Evolutionary conservation across 2,329 filamentous ascomycete species (phyloP), one percentile per base, ranked within the genome.

Genomic region (Epichloe uncinata): DNA sequence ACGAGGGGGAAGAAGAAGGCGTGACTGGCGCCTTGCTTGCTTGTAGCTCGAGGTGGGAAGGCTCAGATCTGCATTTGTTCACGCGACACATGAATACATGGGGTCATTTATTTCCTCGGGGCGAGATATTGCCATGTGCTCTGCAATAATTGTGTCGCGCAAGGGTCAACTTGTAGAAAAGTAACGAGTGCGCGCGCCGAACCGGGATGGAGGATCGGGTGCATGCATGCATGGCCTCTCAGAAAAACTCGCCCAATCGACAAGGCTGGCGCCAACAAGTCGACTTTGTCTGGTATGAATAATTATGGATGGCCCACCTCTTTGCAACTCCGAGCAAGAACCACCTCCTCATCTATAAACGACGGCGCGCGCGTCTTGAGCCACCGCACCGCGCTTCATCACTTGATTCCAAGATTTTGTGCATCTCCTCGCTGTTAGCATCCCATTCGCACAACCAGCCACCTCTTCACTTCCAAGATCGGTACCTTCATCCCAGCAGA

Each of bases 281-380:
- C 22, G 5, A 22, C 22, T 22, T 18, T 2, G 22, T 26, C 22
- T 26, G 22, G 6, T 26, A 26, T 26, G 7, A 7, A 9, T 9
- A 9, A 30, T 9, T 11, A 11, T 30, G 26, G 26, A 30, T 11
- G 26, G 26, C 26, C 26, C 26, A 30, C 26, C 26, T 8, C 26
- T 4, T 30, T 9, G 26, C 26, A 30, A 30, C 8, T 30, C 26
- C 8, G 26, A 33, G n/a, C 40, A 51, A 50, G 52, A 57, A 8
- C 26, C 7, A 26, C 49, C 51, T 56, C 55, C 48, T 53, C 52
- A 48, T 46, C 55, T 48, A 51, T 18, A 47, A 36, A 30, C 35
- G 44, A 16, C 36, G 12, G 36, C 36, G 36, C 13, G 36, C 13
- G 36, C 36, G n/a, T 15, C 36, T 15, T 30, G 26, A 30, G 9